Conservation (phyloP, 1,284 basidiomycete genomes). For the Ceratobasidium sp. region DNA sequence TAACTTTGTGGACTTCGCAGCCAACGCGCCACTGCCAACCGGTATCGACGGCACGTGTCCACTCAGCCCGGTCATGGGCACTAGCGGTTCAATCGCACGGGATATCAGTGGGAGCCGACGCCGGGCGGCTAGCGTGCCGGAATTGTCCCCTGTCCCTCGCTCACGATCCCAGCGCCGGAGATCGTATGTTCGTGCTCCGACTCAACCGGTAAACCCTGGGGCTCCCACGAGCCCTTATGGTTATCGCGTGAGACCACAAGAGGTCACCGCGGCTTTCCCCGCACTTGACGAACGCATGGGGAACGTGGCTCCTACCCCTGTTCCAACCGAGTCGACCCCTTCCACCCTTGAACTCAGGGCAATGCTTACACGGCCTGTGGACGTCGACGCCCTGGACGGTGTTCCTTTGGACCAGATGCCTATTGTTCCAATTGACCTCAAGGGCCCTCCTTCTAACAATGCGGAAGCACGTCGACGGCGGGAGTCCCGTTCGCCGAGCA, state of each 20-base stretch:
- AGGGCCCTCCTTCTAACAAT: conserved; percentile 7
- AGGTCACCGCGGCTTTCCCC: conserved; percentile 20
- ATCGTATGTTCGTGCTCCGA: conserved; percentile 9
- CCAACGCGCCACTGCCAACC: conserved; percentile 14
- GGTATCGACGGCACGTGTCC: conserved; percentile 22
- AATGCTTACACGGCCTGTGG: not conserved
- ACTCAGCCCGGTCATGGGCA: conserved; percentile 24
- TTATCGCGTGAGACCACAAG: conserved; percentile 27
- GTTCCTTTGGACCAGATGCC: not conserved
- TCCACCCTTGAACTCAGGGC: not conserved
- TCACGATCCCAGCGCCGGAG: conserved; percentile 17
- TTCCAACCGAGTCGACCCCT: not conserved
- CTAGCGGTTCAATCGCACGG: not conserved
- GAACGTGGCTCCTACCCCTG: conserved; percentile 11
- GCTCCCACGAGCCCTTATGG: conserved; percentile 34
- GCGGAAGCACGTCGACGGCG: conserved; percentile 2
- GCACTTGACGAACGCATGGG: conserved; percentile 10
- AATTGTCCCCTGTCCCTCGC: not conserved
- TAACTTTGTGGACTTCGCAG: conserved; percentile 18
- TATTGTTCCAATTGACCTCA: conserved; percentile 10
- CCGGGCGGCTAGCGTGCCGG: conserved; percentile 12
- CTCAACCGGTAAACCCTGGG: not conserved
- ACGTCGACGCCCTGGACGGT: not conserved
- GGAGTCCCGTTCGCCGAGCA: conserved; percentile 14
- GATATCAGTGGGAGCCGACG: conserved; percentile 1